These are phyloP conservation scores for Arabidopsis hybrid DNA, from an alignment of 441 rosid genomes.

Conservation along the genomic window DNA sequence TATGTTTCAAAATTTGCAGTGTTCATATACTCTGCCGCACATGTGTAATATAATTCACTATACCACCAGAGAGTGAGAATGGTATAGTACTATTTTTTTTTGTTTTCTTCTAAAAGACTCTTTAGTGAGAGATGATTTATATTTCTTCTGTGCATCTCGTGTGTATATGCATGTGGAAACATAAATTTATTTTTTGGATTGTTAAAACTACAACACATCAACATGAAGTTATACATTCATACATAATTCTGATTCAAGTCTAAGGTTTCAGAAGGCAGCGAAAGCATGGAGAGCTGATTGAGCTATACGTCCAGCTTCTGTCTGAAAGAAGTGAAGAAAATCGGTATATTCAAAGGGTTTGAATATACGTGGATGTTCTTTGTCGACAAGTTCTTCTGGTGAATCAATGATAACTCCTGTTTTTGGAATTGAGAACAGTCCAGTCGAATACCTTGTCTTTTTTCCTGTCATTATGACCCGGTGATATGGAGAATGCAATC, in stretches of 20 bases:
- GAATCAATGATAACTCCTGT: conserved; percentile 53
- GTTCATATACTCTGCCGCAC: conserved; percentile 37
- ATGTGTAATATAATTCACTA: conserved; percentile 31
- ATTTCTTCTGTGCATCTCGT: too few species aligned
- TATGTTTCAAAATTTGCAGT: conserved; percentile 22
- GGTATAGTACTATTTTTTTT: background rate
- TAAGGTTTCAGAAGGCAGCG: too few species aligned
- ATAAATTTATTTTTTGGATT: background rate
- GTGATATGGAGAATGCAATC: conserved; percentile 47
- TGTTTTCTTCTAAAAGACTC: background rate
- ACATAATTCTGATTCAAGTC: background rate
- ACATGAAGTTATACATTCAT: background rate
- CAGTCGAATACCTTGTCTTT: conserved; percentile 59
- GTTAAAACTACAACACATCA: background rate
- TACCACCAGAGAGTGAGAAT: conserved; percentile 16
- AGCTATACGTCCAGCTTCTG: conserved; percentile 41
- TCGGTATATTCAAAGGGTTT: conserved; percentile 53
- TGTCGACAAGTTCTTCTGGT: conserved; percentile 62
- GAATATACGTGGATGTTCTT: conserved; percentile 63
- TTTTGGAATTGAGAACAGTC: conserved; percentile 64
- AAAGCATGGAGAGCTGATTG: conserved; percentile 38
- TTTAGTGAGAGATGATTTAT: conserved; percentile 1
- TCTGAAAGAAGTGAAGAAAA: conserved; percentile 15
- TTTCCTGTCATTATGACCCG: conserved; percentile 62
- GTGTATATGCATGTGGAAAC: too few species aligned